phyloP scores from a whole-genome alignment of 805 yeast genomes.

The Tetrapisispora phaffii region DNA sequence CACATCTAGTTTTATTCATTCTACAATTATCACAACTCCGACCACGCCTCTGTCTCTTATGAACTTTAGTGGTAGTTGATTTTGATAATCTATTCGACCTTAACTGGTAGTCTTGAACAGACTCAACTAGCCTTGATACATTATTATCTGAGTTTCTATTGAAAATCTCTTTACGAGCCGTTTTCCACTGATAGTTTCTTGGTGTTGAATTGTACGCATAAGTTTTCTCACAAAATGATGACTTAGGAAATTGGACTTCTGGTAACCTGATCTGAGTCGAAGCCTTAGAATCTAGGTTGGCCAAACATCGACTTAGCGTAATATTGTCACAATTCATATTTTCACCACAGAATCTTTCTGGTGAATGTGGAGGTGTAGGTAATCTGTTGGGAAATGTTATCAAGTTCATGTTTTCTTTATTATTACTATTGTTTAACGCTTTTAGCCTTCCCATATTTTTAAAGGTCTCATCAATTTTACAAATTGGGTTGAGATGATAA shows the following conservation, averaged over 20 bases:
- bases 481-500: background rate
- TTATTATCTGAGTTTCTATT: too few species aligned
- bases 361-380: background rate
- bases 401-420: background rate
- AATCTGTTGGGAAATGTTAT: background rate
- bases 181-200: background rate
- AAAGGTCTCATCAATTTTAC: background rate
- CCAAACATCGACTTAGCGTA: background rate
- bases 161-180: background rate
- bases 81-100: background rate
- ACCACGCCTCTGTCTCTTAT: conserved; percentile 54
- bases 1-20: conserved; percentile 60
- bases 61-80: conserved; percentile 5
- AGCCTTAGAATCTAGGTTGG: background rate
- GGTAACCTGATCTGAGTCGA: background rate
- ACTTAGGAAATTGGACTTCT: background rate
- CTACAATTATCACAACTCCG: conserved; percentile 71
- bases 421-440: background rate
- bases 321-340: background rate
- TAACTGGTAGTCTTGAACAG: background rate
- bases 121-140: background rate
- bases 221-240: background rate
- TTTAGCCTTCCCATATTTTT: too few species aligned
- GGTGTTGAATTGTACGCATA: background rate
- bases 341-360: background rate